Evolutionary conservation across 106 monocot species (phyloP).

Genomic region (Dendrobium officinale): DNA sequence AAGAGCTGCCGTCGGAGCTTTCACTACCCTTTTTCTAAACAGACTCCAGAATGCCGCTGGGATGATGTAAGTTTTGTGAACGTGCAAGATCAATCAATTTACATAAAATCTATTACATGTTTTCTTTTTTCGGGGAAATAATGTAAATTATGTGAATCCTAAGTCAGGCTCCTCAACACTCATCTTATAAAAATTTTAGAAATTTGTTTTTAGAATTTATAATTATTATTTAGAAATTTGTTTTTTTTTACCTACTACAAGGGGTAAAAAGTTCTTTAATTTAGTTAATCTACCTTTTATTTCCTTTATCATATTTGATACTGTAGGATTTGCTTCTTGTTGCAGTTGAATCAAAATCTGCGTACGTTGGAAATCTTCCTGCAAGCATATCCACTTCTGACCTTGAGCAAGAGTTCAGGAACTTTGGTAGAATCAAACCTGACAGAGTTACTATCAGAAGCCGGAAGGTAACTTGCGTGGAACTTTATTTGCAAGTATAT

Average conservation of each 20-base stretch:
- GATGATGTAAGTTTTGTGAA: constrained; percentile 44
- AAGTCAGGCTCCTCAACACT: neutral
- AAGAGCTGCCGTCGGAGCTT: too few relatives aligned
- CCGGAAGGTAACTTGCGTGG: too few relatives aligned
- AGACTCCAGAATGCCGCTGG: constrained; percentile 77
- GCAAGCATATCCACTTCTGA: constrained; percentile 38
- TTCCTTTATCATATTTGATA: neutral
- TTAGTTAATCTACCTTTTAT: too few relatives aligned
- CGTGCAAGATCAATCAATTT: neutral
- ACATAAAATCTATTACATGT: neutral
- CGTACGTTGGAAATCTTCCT: constrained; percentile 67
- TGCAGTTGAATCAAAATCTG: constrained; percentile 67
- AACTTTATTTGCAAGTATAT: too few relatives aligned
- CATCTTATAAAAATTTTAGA: neutral
- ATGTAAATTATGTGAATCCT: too few relatives aligned
- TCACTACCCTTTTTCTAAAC: too few relatives aligned
- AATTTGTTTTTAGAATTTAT: too few relatives aligned
- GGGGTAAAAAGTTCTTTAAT: too few relatives aligned
- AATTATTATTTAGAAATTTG: too few relatives aligned
- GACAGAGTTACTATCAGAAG: constrained; percentile 54
- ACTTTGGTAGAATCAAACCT: constrained; percentile 55
- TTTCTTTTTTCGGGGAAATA: too few relatives aligned
- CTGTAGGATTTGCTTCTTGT: neutral
- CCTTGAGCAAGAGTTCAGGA: too few relatives aligned
- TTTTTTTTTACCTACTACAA: too few relatives aligned